phyloP scores from a whole-genome alignment of 371 early-diverging fungal genomes.

The Fennellomyces sp. region DNA sequence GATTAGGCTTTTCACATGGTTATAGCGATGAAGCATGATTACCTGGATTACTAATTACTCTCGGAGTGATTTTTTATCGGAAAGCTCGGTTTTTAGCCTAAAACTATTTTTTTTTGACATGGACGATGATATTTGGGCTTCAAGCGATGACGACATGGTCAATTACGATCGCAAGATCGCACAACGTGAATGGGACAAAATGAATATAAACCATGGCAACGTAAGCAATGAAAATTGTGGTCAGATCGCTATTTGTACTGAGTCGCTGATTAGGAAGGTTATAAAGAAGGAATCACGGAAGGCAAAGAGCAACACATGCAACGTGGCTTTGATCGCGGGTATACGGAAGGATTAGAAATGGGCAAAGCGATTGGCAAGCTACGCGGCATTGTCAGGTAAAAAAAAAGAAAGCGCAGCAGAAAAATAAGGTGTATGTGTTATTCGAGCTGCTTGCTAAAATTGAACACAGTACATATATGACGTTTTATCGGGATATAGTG shows the following conservation, averaged over 20 bases:
- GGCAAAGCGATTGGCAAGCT: constrained; percentile 52
- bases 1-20: too few species aligned
- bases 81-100: too few species aligned
- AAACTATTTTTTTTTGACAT: too few species aligned
- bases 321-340: constrained; percentile 65
- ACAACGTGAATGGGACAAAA: constrained; percentile 54
- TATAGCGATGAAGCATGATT: too few species aligned
- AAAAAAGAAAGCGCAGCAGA: background rate
- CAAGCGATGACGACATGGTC: constrained; percentile 33
- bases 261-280: constrained; percentile 68
- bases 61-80: too few species aligned
- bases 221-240: constrained; percentile 34
- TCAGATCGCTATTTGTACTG: background rate
- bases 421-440: background rate
- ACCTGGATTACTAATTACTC: too few species aligned
- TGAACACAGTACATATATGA: constrained; percentile 26
- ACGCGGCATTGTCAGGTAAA: constrained; percentile 56
- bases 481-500: constrained; percentile 29
- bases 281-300: constrained; percentile 67
- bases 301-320: constrained; percentile 68
- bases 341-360: constrained; percentile 46
- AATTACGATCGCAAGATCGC: constrained; percentile 53
- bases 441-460: background rate
- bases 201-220: constrained; percentile 62
- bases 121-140: constrained; percentile 57